Conservation (phyloP, 352 stramenopile species). For the Thalassiosira ordinaria region DNA sequence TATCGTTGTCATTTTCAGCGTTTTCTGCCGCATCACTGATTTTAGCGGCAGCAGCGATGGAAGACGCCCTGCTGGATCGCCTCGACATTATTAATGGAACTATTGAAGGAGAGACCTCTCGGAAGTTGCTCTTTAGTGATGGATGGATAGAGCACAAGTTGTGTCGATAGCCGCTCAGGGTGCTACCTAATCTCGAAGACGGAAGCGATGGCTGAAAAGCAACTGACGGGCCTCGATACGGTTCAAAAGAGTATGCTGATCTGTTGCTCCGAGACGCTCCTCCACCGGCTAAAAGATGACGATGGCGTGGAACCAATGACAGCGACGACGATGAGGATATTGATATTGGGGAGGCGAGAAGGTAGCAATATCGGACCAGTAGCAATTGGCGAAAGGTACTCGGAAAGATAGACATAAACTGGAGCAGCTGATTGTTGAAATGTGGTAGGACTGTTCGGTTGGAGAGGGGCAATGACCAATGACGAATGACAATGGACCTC, state of each 20-base stretch:
- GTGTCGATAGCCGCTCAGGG: not conserved
- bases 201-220: not conserved
- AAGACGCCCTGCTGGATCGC: conserved; percentile 20
- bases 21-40: not conserved
- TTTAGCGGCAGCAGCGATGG: conserved; percentile 6
- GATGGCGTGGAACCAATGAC: not conserved
- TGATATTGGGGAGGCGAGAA: not conserved
- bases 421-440: too few relatives aligned
- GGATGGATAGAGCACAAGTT: not conserved
- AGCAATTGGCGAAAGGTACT: conserved; percentile 4
- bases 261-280: not conserved
- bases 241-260: not conserved
- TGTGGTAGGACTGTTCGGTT: too few relatives aligned
- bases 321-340: not conserved
- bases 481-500: too few relatives aligned
- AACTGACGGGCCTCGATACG: not conserved
- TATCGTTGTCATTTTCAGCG: conserved; percentile 8
- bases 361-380: not conserved
- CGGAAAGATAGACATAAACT: not conserved
- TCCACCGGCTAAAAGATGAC: not conserved
- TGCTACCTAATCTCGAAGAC: not conserved
- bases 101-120: not conserved
- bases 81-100: conserved; percentile 18
- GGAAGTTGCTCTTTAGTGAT: not conserved
- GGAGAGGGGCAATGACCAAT: too few relatives aligned